Evolutionary conservation across 495 filamentous ascomycete species (phyloP).

Genomic region (Alectoria sarmentosa): DNA sequence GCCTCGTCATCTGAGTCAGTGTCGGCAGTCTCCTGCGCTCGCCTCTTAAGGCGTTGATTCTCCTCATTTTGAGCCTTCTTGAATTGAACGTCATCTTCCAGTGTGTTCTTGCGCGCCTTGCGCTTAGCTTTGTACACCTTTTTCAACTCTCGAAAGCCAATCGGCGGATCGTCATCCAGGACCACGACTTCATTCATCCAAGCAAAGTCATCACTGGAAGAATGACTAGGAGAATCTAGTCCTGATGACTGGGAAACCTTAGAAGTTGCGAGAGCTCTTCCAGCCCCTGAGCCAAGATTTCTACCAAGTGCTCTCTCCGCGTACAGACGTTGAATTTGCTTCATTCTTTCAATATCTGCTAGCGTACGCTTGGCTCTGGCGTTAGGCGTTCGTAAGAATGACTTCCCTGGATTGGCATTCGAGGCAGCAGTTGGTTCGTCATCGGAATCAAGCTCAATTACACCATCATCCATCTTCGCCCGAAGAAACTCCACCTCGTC

Average conservation of each 20-base stretch:
- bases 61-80: constrained; percentile 18
- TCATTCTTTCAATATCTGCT: neutral
- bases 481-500: neutral
- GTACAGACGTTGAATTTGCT: neutral
- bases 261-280: neutral
- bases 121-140: constrained; percentile 12
- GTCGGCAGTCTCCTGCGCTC: neutral
- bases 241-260: neutral
- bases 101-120: constrained; percentile 1
- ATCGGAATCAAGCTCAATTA: constrained; percentile 6
- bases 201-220: neutral
- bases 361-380: neutral
- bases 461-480: neutral
- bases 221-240: neutral
- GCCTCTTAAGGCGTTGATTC: constrained; percentile 13
- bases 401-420: neutral
- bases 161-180: neutral
- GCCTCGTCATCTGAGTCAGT: neutral
- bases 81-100: constrained; percentile 22
- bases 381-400: neutral
- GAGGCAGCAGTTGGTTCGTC: neutral
- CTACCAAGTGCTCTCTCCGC: constrained; percentile 1
- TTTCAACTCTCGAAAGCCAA: constrained; percentile 5
- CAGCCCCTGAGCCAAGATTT: neutral
- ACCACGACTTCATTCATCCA: constrained; percentile 7